Percentiles rank a stretch among this genome's conserved stretches.
phyloP scores from a whole-genome alignment of 2,329 filamentous ascomycete genomes.

The Monosporascus sp. region DNA sequence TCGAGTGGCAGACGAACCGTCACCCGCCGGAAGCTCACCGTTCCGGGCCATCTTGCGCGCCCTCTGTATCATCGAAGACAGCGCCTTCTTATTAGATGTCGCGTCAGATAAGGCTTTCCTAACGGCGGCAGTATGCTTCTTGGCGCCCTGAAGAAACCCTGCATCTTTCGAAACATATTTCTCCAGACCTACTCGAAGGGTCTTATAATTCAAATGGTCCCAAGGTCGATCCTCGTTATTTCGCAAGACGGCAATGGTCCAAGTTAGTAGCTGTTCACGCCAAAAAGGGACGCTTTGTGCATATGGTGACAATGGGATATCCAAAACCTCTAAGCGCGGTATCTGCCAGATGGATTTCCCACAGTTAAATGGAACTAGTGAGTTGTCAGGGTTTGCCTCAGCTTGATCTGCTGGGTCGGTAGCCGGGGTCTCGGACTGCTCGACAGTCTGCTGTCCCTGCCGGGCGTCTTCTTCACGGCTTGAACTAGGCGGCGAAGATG shows the following conservation, averaged over 20 bases:
- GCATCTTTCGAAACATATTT: constrained; percentile 12
- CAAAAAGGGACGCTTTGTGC: not conserved
- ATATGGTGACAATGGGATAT: not conserved
- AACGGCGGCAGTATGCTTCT: constrained; percentile 8
- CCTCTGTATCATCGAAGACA: constrained; percentile 11
- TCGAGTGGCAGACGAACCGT: not conserved
- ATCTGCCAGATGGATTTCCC: not conserved
- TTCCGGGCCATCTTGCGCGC: constrained; percentile 1
- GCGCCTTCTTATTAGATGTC: constrained; percentile 6
- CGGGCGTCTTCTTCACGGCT: not conserved
- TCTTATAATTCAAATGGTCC: constrained; percentile 13
- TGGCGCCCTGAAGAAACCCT: constrained; percentile 14
- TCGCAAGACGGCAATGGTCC: not conserved
- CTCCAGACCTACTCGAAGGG: constrained; percentile 14
- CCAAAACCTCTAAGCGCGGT: not conserved
- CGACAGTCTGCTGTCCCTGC: not conserved
- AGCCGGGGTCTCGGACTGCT: not conserved
- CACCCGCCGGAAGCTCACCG: too few relatives aligned
- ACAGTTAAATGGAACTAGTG: not conserved
- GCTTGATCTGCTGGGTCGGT: not conserved
- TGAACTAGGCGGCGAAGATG: not conserved
- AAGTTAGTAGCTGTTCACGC: not conserved
- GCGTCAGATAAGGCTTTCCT: constrained; percentile 8
- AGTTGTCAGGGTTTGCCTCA: constrained; percentile 9
- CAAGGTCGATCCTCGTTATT: not conserved